phyloP scores from a whole-genome alignment of 441 rosid species.

The Francoa sonchifolia region DNA sequence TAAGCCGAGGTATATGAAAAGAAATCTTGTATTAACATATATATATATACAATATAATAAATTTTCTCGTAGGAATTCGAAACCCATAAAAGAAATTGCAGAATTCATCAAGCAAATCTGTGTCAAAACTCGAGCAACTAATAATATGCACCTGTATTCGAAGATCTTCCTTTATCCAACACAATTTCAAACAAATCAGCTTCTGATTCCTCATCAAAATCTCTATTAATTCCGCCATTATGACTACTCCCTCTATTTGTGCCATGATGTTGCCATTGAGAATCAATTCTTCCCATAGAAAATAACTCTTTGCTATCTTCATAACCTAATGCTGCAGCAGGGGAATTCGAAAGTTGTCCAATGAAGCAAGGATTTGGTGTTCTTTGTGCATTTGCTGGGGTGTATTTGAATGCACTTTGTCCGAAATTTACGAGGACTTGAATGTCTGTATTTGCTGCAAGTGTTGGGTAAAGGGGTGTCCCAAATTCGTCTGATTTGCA shows the following conservation, averaged over 20 bases:
- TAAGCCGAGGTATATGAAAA: too few relatives aligned
- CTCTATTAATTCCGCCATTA: conserved; percentile 20
- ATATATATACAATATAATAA: too few relatives aligned
- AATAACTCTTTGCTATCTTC: conserved; percentile 84
- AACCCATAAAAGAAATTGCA: too few relatives aligned
- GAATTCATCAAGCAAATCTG: too few relatives aligned
- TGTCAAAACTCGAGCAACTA: too few relatives aligned
- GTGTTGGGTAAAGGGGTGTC: conserved; percentile 47
- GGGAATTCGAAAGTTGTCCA: conserved; percentile 31
- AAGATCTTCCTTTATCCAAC: conserved; percentile 47
- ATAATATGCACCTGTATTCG: too few relatives aligned
- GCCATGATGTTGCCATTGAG: conserved; percentile 55
- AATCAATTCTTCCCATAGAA: conserved; percentile 88
- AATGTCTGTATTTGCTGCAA: conserved; percentile 40
- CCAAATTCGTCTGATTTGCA: conserved; percentile 58
- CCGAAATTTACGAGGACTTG: conserved; percentile 47
- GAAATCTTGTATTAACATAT: too few relatives aligned
- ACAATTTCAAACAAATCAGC: conserved; percentile 87
- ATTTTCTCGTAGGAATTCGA: too few relatives aligned
- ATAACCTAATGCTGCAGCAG: conserved; percentile 33
- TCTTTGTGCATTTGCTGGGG: conserved; percentile 40
- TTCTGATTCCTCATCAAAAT: conserved; percentile 78
- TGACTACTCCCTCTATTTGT: conserved; percentile 25
- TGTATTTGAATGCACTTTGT: conserved; percentile 38
- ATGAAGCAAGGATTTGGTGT: conserved; percentile 66